Evolutionary conservation across 2,329 filamentous ascomycete genomes (phyloP), one percentile per base, ranked within the genome.

Genomic region (Fusarium pseudoanthophilum): DNA sequence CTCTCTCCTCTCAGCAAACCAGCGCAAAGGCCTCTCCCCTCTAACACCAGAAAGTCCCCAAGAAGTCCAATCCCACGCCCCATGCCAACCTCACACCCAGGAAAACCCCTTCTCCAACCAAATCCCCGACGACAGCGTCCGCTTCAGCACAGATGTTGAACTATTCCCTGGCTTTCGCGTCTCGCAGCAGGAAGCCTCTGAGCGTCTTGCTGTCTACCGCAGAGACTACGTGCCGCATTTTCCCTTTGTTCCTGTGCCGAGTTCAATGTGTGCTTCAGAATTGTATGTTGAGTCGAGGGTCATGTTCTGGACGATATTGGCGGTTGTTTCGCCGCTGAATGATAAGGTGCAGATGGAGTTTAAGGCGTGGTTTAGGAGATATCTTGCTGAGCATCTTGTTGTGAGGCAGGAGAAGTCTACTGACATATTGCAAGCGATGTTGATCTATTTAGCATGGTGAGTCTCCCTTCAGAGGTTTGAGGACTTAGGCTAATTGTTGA

Each of bases 281-380:
- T 61, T 85, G n/a, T 79, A 80, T 48, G 57, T 73, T 2, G 69
- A 75, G n/a, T 77, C 79, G 11, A 79, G 78, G 0, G 75, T 84
- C 21, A 64, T 85, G 1, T 84, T 85, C 56, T 83, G 82, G 72
- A 79, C 79, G 2, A 76, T 85, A 43, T 75, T 85, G 43, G 78
- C 80, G 9, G 75, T 78, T 1, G 77, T 80, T 0, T 74, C 80
- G 6, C 82, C 83, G 1, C 76, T 83, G 63, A 72, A 71, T 3
- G 71, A 79, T 2, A 69, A 74, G 3, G 73, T 76, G 10, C 83
- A 84, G 72, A 64, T 78, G 30, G 77, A 78, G 2, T 77, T 81
- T 11, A 78, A 79, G 14, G 66, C 68, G 7, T 84, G 83, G 82
- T 81, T 85, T 14, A 79, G 82, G 4, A 76, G 78, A 26, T 78